Conservation (phyloP, 495 filamentous ascomycete species). For the Podospora comata region DNA sequence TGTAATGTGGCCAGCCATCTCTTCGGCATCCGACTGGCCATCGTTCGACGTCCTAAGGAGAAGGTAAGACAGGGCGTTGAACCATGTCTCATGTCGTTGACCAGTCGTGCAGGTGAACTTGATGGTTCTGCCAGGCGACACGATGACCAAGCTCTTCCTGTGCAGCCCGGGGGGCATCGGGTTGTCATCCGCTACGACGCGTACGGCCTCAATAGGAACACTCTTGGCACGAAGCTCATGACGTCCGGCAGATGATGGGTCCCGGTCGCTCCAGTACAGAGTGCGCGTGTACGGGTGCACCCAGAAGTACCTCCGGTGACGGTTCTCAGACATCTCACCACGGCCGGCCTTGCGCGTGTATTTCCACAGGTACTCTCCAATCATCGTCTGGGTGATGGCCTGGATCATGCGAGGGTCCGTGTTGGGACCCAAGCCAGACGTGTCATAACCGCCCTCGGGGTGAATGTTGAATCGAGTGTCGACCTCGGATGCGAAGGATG, state of each 20-base stretch:
- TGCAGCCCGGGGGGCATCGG: constrained; percentile 92
- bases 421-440: constrained; percentile 56
- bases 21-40: constrained; percentile 55
- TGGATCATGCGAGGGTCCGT: constrained; percentile 99
- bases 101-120: constrained; percentile 93
- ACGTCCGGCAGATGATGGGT: constrained; percentile 74
- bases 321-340: constrained; percentile 76
- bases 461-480: constrained; percentile 84
- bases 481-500: constrained; percentile 91
- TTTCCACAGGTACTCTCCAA: constrained; percentile 98
- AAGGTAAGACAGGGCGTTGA: constrained; percentile 93
- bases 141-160: constrained; percentile 83
- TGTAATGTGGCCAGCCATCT: constrained; percentile 55
- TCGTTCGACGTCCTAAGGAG: constrained; percentile 68
- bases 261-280: constrained; percentile 91
- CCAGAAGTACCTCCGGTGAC: constrained; percentile 97
- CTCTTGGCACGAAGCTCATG: constrained; percentile 86
- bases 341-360: constrained; percentile 91
- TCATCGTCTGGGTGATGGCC: constrained; percentile 99
- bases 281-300: constrained; percentile 97
- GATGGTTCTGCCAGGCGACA: constrained; percentile 82
- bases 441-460: constrained; percentile 53
- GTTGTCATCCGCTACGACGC: constrained; percentile 94
- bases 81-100: constrained; percentile 96
- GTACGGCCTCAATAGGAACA: constrained; percentile 87